phyloP scores from a whole-genome alignment of 768 basidiomycete genomes.

The Roridomyces roridus region DNA sequence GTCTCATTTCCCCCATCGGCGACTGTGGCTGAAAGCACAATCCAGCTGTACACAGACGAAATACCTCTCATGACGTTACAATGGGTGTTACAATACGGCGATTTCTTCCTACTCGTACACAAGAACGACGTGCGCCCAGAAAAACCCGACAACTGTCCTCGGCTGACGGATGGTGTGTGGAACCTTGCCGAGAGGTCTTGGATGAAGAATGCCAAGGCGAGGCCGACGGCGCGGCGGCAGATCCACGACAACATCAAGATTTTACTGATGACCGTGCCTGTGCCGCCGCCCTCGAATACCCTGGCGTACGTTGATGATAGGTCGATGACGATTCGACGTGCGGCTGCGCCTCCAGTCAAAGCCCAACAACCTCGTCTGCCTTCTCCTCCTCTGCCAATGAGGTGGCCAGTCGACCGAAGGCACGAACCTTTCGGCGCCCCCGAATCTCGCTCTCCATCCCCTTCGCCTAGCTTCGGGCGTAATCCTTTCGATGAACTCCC shows the following conservation, averaged over 20 bases:
- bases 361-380: no score
- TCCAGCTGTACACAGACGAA: slow-evolving; percentile 24
- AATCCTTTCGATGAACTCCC: no score
- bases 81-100: slow-evolving; percentile 8
- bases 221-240: slow-evolving; percentile 24
- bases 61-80: slow-evolving; percentile 27
- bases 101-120: slow-evolving; percentile 17
- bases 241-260: slow-evolving; percentile 2
- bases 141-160: slow-evolving; percentile 29
- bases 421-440: no score
- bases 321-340: no score
- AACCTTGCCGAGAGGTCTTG: slow-evolving; percentile 28
- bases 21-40: background rate
- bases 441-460: no score
- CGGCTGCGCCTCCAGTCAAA: no score
- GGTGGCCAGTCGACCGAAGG: no score
- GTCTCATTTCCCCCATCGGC: background rate
- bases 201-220: slow-evolving; percentile 17
- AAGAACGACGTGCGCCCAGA: slow-evolving; percentile 24
- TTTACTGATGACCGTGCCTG: no score
- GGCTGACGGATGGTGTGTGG: slow-evolving; percentile 31
- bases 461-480: no score
- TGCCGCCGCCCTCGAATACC: no score
- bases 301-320: no score
- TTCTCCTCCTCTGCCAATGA: no score